phyloP scores from a whole-genome alignment of 139 green algal species.

The Picochlorum sp. region DNA sequence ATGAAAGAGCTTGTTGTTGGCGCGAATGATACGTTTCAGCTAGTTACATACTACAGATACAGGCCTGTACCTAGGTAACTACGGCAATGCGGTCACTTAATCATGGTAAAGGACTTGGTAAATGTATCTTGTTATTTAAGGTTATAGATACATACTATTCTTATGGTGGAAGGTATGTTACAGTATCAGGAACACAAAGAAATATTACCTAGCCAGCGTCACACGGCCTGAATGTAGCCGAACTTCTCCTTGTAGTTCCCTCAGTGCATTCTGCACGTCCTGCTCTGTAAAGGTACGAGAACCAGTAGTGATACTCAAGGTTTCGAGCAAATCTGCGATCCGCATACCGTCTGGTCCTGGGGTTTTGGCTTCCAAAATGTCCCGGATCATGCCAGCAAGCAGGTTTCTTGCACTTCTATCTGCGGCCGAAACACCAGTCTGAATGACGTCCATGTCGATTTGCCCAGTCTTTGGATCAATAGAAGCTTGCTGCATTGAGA shows the following conservation, averaged over 20 bases:
- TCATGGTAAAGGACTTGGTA: too few relatives aligned
- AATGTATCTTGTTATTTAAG: too few relatives aligned
- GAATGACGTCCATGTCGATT: conserved; percentile 62
- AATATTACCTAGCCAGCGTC: background rate
- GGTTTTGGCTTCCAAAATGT: conserved; percentile 11
- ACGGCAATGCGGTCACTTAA: too few relatives aligned
- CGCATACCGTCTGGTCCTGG: background rate
- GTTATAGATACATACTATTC: too few relatives aligned
- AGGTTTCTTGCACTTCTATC: conserved; percentile 23
- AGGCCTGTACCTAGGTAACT: too few relatives aligned
- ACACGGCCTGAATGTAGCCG: background rate
- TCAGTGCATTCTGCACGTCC: background rate
- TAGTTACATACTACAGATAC: too few relatives aligned
- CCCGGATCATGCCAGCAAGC: conserved; percentile 19
- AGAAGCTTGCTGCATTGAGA: conserved; percentile 63
- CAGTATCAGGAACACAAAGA: background rate
- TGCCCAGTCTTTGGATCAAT: conserved; percentile 62
- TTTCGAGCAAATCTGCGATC: conserved; percentile 1
- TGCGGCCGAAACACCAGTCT: conserved; percentile 24
- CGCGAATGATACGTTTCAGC: too few relatives aligned
- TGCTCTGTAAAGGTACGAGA: background rate
- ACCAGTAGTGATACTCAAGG: background rate
- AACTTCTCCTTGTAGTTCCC: background rate
- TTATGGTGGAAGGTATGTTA: background rate
- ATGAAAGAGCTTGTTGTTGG: too few relatives aligned